Conservation (phyloP, 768 basidiomycete species). For the Lanmaoa pseudosensibilis region DNA sequence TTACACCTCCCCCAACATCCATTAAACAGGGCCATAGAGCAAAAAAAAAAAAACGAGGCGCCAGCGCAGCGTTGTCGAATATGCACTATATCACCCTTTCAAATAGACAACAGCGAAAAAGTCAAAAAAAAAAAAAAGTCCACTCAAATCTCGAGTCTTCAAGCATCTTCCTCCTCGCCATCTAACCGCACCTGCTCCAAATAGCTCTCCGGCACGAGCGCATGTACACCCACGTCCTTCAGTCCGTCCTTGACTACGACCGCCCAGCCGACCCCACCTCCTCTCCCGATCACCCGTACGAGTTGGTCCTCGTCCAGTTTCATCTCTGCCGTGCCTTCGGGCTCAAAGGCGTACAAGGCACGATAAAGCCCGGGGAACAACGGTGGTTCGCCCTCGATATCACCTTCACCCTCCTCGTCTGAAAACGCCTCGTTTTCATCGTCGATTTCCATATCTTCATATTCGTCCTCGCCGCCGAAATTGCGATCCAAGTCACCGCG, state of each 20-base stretch:
- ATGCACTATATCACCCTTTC: neutral
- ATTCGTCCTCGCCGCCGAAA: constrained; percentile 38
- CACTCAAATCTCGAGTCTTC: constrained; percentile 1
- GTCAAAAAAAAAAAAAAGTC: neutral
- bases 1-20: neutral
- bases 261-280: constrained; percentile 81
- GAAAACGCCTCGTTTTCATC: constrained; percentile 36
- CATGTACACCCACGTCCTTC: constrained; percentile 49
- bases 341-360: constrained; percentile 75
- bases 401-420: constrained; percentile 23
- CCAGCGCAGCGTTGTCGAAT: constrained; percentile 12
- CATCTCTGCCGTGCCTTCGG: constrained; percentile 85
- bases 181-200: constrained; percentile 54
- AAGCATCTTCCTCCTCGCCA: constrained; percentile 18
- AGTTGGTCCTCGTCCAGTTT: constrained; percentile 72
- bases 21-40: neutral
- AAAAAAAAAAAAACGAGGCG: constrained; percentile 1
- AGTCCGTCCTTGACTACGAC: constrained; percentile 52
- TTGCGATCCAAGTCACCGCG: constrained; percentile 48
- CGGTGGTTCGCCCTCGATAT: constrained; percentile 31
- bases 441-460: constrained; percentile 25
- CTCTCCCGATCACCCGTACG: constrained; percentile 69
- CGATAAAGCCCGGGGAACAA: constrained; percentile 73
- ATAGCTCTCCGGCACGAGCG: constrained; percentile 80
- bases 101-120: neutral